Percentiles rank a stretch among this genome's conserved stretches.
These are phyloP conservation scores for Macrophomina tecta DNA, from an alignment of 2,329 filamentous ascomycete species.

Conservation along the genomic window DNA sequence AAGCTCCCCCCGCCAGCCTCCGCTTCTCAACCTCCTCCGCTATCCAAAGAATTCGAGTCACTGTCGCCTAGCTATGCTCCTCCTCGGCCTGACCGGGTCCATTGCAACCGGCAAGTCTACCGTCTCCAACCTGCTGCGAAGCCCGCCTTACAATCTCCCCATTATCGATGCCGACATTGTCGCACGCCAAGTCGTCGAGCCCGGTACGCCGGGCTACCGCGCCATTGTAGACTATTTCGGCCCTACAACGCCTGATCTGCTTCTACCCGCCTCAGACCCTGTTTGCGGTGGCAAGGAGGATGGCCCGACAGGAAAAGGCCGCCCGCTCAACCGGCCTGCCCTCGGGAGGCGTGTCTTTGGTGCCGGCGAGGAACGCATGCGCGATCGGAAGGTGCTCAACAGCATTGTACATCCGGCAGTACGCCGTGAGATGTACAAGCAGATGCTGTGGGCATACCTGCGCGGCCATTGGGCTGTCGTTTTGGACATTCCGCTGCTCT, in stretches of 20 bases:
- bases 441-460: slow-evolving; percentile 75
- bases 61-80: slow-evolving; percentile 68
- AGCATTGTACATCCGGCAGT: slow-evolving; percentile 93
- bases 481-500: slow-evolving; percentile 88
- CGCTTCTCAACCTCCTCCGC: slow-evolving; percentile 5
- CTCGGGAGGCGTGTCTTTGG: slow-evolving; percentile 89
- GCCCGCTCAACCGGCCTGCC: slow-evolving; percentile 83
- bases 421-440: slow-evolving; percentile 77
- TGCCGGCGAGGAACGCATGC: slow-evolving; percentile 69
- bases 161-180: slow-evolving; percentile 93
- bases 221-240: slow-evolving; percentile 83
- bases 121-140: slow-evolving; percentile 81
- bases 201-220: slow-evolving; percentile 82
- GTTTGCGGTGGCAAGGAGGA: slow-evolving; percentile 54
- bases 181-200: slow-evolving; percentile 91
- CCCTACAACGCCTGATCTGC: slow-evolving; percentile 82
- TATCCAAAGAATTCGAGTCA: background rate
- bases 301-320: slow-evolving; percentile 66
- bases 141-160: slow-evolving; percentile 82
- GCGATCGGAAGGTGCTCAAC: slow-evolving; percentile 80
- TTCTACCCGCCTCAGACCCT: slow-evolving; percentile 64
- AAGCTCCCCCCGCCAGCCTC: slow-evolving; percentile 22
- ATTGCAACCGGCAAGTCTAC: slow-evolving; percentile 99
- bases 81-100: slow-evolving; percentile 94
- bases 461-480: slow-evolving; percentile 86